Evolutionary conservation across 225 moss, liverwort and hornwort species (phyloP).

Genomic region (Anthoceros angustus): DNA sequence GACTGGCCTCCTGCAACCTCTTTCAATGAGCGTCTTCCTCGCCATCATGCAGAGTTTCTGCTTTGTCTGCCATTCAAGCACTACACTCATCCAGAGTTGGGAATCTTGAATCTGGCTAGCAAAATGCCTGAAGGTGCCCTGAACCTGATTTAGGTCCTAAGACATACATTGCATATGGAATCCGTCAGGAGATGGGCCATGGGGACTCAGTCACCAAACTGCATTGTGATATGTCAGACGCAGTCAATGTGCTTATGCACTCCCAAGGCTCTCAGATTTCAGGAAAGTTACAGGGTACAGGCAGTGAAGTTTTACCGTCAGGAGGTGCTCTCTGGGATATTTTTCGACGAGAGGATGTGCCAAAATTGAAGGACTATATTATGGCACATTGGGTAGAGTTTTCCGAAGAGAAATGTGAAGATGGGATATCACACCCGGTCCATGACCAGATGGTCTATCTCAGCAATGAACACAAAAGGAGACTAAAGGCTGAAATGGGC

Average conservation of each 20-base stretch:
- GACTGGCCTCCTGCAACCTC: conserved; percentile 86
- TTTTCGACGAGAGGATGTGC: conserved; percentile 82
- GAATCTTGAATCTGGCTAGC: conserved; percentile 69
- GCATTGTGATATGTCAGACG: conserved; percentile 97
- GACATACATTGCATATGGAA: conserved; percentile 87
- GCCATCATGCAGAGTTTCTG: conserved; percentile 73
- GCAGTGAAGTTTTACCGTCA: conserved; percentile 18
- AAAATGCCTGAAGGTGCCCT: conserved; percentile 46
- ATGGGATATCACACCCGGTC: conserved; percentile 37
- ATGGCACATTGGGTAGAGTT: conserved; percentile 50
- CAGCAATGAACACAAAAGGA: conserved; percentile 43
- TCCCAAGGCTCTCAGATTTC: conserved; percentile 31
- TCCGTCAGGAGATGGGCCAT: conserved; percentile 57
- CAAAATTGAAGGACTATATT: conserved; percentile 55
- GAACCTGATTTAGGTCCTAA: conserved; percentile 88
- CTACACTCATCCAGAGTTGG: conserved; percentile 62
- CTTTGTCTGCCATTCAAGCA: conserved; percentile 69
- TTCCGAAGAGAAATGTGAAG: conserved; percentile 32
- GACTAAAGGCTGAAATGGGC: conserved; percentile 52
- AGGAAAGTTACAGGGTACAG: conserved; percentile 16
- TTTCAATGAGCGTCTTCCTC: conserved; percentile 83
- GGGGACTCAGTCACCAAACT: conserved; percentile 94
- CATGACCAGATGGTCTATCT: conserved; percentile 52
- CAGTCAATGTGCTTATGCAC: conserved; percentile 87
- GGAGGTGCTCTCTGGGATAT: conserved; percentile 99